A percentile compares a stretch with the other conserved stretches of the same genome.
Conservation (phyloP, 2,329 filamentous ascomycete species). For the Pseudogymnoascus sp. region DNA sequence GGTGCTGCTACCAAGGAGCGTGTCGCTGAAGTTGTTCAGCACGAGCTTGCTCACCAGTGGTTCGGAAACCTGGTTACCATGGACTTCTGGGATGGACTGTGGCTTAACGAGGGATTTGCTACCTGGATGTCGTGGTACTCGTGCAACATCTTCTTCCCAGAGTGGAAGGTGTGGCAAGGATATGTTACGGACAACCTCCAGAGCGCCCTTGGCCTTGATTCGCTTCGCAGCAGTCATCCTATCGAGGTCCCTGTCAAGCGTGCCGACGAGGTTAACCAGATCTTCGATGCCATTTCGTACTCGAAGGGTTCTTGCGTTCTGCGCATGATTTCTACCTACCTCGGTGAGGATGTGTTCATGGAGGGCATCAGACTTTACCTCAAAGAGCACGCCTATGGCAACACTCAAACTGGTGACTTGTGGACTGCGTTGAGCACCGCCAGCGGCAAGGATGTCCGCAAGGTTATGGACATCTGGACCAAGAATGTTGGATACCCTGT, state of each 20-base stretch:
- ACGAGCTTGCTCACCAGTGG: constrained; percentile 96
- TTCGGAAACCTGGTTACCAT: constrained; percentile 96
- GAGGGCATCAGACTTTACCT: constrained; percentile 85
- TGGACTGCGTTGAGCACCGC: constrained; percentile 83
- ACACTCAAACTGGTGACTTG: constrained; percentile 83
- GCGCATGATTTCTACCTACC: constrained; percentile 92
- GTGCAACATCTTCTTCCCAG: constrained; percentile 89
- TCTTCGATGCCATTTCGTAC: constrained; percentile 96
- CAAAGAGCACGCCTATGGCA: constrained; percentile 93
- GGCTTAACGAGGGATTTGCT: constrained; percentile 90
- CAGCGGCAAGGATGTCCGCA: constrained; percentile 81
- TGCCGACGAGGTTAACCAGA: constrained; percentile 94
- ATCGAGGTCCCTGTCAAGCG: constrained; percentile 95
- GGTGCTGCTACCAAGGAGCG: constrained; percentile 85
- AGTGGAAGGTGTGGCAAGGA: constrained; percentile 96
- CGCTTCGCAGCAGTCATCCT: constrained; percentile 86
- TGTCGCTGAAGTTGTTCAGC: constrained; percentile 90
- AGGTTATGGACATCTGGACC: constrained; percentile 93
- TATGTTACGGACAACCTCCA: constrained; percentile 92
- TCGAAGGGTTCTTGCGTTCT: constrained; percentile 93
- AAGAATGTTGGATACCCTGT: constrained; percentile 94
- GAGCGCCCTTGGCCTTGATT: constrained; percentile 78
- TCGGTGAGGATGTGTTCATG: constrained; percentile 87
- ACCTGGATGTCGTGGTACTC: constrained; percentile 94
- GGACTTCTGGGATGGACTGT: constrained; percentile 97